phyloP scores from a whole-genome alignment of 1,284 basidiomycete species.

The Afroboletus lepidellus region DNA sequence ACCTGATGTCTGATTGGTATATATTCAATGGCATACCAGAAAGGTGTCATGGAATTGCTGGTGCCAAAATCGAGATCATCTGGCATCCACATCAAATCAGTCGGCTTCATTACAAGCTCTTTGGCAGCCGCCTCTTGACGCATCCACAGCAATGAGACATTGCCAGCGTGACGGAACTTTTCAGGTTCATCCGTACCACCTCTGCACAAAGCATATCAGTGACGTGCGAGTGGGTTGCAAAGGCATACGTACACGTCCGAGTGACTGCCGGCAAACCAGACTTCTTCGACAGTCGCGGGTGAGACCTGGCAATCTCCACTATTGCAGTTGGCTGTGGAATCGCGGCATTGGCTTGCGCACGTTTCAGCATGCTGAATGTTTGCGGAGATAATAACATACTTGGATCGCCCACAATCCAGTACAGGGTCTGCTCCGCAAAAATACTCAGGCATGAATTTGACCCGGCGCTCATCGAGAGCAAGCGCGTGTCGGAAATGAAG shows the following conservation, averaged over 20 bases:
- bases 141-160: constrained; percentile 11
- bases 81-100: constrained; percentile 3
- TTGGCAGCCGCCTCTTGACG: not conserved
- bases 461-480: constrained; percentile 7
- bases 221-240: too few species aligned
- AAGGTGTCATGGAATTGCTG: constrained; percentile 1
- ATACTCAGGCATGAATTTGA: constrained; percentile 9
- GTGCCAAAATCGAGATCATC: constrained; percentile 7
- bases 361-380: too few species aligned
- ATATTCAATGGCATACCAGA: constrained; percentile 5
- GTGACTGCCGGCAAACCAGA: constrained; percentile 8
- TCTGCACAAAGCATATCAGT: not conserved
- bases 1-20: constrained; percentile 6
- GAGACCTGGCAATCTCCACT: too few species aligned
- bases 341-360: constrained; percentile 3
- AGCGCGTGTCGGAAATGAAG: constrained; percentile 7
- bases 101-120: constrained; percentile 4
- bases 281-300: constrained; percentile 4
- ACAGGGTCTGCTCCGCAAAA: too few species aligned
- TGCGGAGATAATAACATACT: too few species aligned
- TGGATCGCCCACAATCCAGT: too few species aligned
- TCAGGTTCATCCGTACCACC: constrained; percentile 7
- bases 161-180: constrained; percentile 4
- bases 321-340: too few species aligned
- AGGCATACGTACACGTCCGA: constrained; percentile 11